Base-by-base conservation (phyloP, 352 stramenopile species). In the Phytophthora kernoviae region DNA sequence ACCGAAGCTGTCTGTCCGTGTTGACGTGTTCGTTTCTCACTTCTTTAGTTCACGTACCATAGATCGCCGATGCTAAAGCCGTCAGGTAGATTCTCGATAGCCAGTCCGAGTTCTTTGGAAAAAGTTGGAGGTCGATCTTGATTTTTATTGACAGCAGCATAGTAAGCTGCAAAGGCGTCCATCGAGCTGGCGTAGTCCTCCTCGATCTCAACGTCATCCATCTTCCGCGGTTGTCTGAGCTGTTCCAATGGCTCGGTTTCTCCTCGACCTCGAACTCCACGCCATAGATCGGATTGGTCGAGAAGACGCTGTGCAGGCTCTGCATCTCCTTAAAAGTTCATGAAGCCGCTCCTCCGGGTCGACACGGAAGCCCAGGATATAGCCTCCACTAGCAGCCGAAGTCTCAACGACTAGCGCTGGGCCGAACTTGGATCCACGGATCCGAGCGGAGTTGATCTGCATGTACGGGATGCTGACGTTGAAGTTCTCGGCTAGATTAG, bases 401-500 rank as follows among this genome's bases (percentile, higher is more conserved):
- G 93, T 98, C 65, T 97, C 90, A 26, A 98, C 75, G 8, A 98
- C 93, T 39, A 98, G 70, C 5, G 93, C 93, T 1, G 78, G 84
- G 0, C 93, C 93, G 44, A 98, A 98, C 62, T 97, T 97, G 20
- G 87, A 97, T 36, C 84, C 82, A 30, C 90, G 85, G 39, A 97
- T 83, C 22, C 84, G 73, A 48, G 90, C 77, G 46, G 79, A 90
- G 46, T 87, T 88, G 66, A 98, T 96, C 73, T 98, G 92, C 75
- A 98, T 95, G 81, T 97, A 98, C 42, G 93, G 93, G 37, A 98
- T 96, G 68, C 84, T 96, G 20, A 98, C 92, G 64, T 98, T 98
- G 71, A 98, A 98, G 73, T 98, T 98, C 62, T 96, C 84, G 1
- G 93, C 91, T 26, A 98, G 64, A 56, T 96, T 96, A 7, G 93